Base-by-base conservation (phyloP, 768 basidiomycete species). In the Tephrocybe sp. region DNA sequence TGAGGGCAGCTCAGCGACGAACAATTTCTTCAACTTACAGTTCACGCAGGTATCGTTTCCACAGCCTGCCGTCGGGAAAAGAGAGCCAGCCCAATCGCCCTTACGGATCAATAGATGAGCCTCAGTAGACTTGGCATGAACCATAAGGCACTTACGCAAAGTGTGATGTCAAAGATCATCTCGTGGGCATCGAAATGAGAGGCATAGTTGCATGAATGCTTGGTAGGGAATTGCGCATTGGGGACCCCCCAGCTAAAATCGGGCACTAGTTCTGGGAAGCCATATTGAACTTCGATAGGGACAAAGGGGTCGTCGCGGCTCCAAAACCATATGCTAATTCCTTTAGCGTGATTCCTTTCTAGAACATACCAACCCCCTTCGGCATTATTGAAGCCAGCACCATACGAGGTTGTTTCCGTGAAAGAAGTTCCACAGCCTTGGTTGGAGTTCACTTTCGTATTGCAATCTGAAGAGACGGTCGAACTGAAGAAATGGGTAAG, bases 281-380 rank as follows among this genome's bases (percentile, higher is more conserved):
- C 59, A 32, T 64, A 32, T 17, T 58, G 59, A 54, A 82, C 64
- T 51, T 71, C 71, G 50, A 49, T 36, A 5, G 84, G 84, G 3
- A 81, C 71, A n/a, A 49, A 49, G 12, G 61, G 23, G 51, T 76
- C 73, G 60, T 71, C 55, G 35, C 82, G 68, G 10, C 77, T 60
- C 80, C 80, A 85, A 62, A 82, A 87, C 79, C 83, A 89, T 30
- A 86, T 62, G 46, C 70, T 73, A 34, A 88, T 70, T 19, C 82
- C 81, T 3, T 63, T 66, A 0, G 52, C 36, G 8, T 42, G 47
- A 19, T 72, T 68, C 36, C 77, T 74, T 52, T 68, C 60, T 72
- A 84, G 70, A 43, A 71, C 83, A 62, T 75, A 87, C 71, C 70
- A 83, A 0, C 87, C 87, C 17, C 87, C 87, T 22, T 76, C 74